phyloP scores from a whole-genome alignment of 164 flowering plant species.

The Malania oleifera region DNA sequence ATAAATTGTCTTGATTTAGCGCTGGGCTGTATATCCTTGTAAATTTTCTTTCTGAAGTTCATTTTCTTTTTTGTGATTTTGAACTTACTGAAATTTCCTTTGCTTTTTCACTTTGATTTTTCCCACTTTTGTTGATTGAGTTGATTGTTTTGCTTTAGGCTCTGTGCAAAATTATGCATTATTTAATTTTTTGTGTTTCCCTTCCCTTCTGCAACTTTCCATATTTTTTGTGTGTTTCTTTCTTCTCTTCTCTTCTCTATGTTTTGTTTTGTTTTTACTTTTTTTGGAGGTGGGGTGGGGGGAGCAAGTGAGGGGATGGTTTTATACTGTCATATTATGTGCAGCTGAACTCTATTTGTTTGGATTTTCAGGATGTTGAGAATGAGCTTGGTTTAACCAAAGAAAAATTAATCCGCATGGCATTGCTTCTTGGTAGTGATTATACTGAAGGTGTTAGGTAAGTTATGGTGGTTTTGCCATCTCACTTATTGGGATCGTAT shows the following conservation, averaged over 20 bases:
- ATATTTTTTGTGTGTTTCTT: neutral
- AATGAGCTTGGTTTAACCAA: constrained; percentile 77
- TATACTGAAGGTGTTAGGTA: constrained; percentile 98
- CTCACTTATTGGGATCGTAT: neutral
- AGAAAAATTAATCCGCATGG: constrained; percentile 82
- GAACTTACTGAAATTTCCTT: neutral
- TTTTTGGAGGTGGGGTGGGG: no score
- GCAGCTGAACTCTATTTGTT: neutral
- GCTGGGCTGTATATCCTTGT: neutral
- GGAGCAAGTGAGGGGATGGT: no score
- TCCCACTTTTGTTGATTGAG: no score
- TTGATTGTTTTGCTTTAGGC: no score
- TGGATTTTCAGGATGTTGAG: constrained; percentile 66
- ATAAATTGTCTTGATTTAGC: neutral
- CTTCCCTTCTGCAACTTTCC: neutral
- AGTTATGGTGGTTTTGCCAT: constrained; percentile 6
- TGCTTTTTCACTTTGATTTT: neutral
- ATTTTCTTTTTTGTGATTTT: neutral
- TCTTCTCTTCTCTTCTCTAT: neutral
- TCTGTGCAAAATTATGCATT: no score
- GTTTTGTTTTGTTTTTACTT: constrained; percentile 13
- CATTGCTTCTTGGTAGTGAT: constrained; percentile 95
- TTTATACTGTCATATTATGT: no score
- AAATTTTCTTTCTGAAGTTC: neutral
- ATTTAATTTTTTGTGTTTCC: neutral